A percentile compares a stretch with the other conserved stretches of the same genome.
Evolutionary conservation across 192 early-diverging fungal genomes (phyloP).

Genomic region (Podochytrium sp.): DNA sequence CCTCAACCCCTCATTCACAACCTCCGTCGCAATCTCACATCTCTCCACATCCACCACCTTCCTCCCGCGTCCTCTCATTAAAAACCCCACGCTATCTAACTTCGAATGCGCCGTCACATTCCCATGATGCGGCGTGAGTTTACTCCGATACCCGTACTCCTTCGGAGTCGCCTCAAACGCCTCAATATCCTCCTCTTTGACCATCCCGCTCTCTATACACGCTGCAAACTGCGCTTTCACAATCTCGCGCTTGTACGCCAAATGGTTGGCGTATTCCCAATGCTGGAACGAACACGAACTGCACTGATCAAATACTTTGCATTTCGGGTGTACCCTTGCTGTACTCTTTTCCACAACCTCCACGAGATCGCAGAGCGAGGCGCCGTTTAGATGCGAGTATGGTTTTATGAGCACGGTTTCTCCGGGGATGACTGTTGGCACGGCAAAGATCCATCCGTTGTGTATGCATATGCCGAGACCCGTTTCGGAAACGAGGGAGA

Average conservation of each 20-base stretch:
- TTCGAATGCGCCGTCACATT: neutral
- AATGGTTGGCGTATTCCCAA: slow-evolving; percentile 59
- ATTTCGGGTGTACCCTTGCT: slow-evolving; percentile 49
- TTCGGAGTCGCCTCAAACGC: slow-evolving; percentile 57
- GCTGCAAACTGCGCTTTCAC: slow-evolving; percentile 58
- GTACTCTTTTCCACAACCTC: slow-evolving; percentile 10
- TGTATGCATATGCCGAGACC: neutral
- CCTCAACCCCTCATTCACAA: slow-evolving; percentile 56
- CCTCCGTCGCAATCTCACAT: slow-evolving; percentile 67
- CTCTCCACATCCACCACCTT: slow-evolving; percentile 67
- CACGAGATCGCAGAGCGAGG: slow-evolving; percentile 36
- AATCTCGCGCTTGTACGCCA: slow-evolving; percentile 58
- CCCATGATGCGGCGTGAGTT: slow-evolving; percentile 67
- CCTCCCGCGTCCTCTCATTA: slow-evolving; percentile 55
- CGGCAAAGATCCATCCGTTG: neutral
- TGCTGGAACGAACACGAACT: slow-evolving; percentile 71
- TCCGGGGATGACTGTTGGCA: neutral
- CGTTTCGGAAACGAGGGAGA: neutral
- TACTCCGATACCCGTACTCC: slow-evolving; percentile 64
- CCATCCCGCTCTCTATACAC: neutral
- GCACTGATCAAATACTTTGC: slow-evolving; percentile 64
- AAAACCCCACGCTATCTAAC: slow-evolving; percentile 66
- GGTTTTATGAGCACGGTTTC: slow-evolving; percentile 2
- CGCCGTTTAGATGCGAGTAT: slow-evolving; percentile 18
- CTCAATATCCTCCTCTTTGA: slow-evolving; percentile 39